Base-by-base conservation (phyloP, 1,139 yeast genomes). In the Pichia sp. region DNA sequence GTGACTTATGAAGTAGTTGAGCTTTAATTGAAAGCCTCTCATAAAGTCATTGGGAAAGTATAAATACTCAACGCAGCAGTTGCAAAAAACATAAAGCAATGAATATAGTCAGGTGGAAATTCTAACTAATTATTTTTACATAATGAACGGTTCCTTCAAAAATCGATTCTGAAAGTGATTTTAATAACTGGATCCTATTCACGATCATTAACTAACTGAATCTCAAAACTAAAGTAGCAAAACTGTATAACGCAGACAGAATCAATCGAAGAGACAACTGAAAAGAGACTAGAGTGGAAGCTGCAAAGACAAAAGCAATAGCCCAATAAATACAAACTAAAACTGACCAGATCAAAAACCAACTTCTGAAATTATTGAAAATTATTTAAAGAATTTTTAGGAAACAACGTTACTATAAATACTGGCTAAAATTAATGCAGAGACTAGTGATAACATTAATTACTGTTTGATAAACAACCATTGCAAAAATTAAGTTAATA, bases 221-320 rank as follows among this genome's bases (percentile, higher is more conserved):
- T 45, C 43, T 64, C 56, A 31, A 66, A 46, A 33, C 65, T 65
- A 14, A 66, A 45, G 54, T 69, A 69, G 25, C 72, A 62, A 57
- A 69, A 69, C 52, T 69, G 70, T 45, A 69, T 54, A 41, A 68
- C 68, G 51, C 74, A 69, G 47, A 68, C 66, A 7, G 78, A 74
- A 41, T 78, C 79, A 13, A 75, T 72, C 46, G 74, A 61, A 27
- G 72, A 57, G 23, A 72, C 69, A 52, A 74, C 60, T 5, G 73
- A 56, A 25, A 65, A 66, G 56, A 74, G 69, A 47, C 72, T 29
- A 79, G 79, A 45, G 74, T 73, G 48, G 76, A 76, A 42, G 76
- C 69, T 30, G 77, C 78, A 51, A 74, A 52, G 21, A 68, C 56
- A 48, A 60, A 69, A 5, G 73, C 71, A 33, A 67, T 38, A 6